Conservation (phyloP, 257 asterid genomes). For the Perilla frutescens region DNA sequence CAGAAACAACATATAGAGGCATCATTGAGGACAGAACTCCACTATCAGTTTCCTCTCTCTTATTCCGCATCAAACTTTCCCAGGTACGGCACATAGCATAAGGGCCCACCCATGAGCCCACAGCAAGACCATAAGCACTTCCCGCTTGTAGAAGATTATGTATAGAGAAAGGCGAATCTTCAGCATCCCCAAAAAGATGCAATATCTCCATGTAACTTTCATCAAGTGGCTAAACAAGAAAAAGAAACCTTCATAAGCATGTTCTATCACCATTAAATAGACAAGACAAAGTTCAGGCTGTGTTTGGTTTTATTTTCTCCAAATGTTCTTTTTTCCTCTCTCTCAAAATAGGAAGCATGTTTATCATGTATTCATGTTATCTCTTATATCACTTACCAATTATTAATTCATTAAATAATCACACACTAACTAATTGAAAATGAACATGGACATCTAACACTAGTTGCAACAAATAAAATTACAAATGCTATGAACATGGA, state of each 20-base stretch:
- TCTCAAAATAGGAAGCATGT: conserved; percentile 1
- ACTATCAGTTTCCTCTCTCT: conserved; percentile 47
- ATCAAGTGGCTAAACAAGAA: conserved; percentile 66
- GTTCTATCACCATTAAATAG: conserved; percentile 18
- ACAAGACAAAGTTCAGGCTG: not conserved
- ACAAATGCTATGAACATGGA: not conserved
- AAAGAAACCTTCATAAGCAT: conserved; percentile 21
- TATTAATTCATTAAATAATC: not conserved
- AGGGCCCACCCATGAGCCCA: conserved; percentile 99
- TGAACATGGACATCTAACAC: not conserved
- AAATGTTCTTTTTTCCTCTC: not conserved
- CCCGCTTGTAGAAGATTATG: conserved; percentile 98
- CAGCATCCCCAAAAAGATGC: conserved; percentile 86
- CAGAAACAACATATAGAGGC: conserved; percentile 87
- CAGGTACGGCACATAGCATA: conserved; percentile 98
- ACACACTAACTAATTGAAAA: conserved; percentile 6
- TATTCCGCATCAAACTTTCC: conserved; percentile 74
- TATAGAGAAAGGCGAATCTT: conserved; percentile 80
- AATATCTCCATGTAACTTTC: conserved; percentile 71
- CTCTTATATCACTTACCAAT: not conserved
- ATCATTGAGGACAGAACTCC: conserved; percentile 54
- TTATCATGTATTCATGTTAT: too few species aligned
- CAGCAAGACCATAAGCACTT: conserved; percentile 82
- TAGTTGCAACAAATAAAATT: not conserved
- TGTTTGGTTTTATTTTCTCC: not conserved